Evolutionary conservation across 805 yeast genomes (phyloP), one percentile per base, ranked within the genome.

Genomic region (Metschnikowia amazonensis): DNA sequence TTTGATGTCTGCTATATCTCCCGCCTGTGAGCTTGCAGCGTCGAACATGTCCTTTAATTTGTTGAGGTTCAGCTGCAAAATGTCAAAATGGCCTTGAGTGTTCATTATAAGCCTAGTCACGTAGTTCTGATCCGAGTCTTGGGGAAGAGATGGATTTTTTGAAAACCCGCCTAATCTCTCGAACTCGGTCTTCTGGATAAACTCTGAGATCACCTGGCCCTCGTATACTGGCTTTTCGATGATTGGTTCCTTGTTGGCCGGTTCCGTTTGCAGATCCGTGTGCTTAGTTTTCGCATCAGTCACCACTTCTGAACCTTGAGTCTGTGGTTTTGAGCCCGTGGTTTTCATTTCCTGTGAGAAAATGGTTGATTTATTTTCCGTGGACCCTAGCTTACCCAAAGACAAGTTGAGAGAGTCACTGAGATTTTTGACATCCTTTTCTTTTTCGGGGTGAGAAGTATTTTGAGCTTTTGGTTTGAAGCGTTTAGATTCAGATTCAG

Each of bases 71-170:
- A 39, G 29, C 9, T 52, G 43, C 17, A 67, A 49, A 7, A 64
- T 49, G 16, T 49, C 39, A 21, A 63, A 36, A n/a, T 63, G 49
- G 0, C 64, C 73, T 16, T 56, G 51, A 1, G 70, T 60, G 11
- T 45, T 46, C 34, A 56, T 52, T n/a, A 59, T 38, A 24, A 68
- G 60, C 37, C 59, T 57, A 4, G 42, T 35, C 16, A 60, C 57
- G 35, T 58, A 53, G n/a, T 52, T 48, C 14, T 35, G 18, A 13
- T 59, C 43, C 13, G 36, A 49, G 31, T 51, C 45, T 3, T 32
- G 40, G 3, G 50, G 34, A 7, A 29, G 31, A 2, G 34, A 28
- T 5, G 51, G 42, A 6, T 31, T 31, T 3, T 34, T 32, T 6
- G 44, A 29, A 32, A 57, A 51, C 2, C 66, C 64, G 17, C 50